A percentile compares a stretch with the other conserved stretches of the same genome.
Conservation (phyloP, 768 basidiomycete genomes). For the Pleurotus platypus region DNA sequence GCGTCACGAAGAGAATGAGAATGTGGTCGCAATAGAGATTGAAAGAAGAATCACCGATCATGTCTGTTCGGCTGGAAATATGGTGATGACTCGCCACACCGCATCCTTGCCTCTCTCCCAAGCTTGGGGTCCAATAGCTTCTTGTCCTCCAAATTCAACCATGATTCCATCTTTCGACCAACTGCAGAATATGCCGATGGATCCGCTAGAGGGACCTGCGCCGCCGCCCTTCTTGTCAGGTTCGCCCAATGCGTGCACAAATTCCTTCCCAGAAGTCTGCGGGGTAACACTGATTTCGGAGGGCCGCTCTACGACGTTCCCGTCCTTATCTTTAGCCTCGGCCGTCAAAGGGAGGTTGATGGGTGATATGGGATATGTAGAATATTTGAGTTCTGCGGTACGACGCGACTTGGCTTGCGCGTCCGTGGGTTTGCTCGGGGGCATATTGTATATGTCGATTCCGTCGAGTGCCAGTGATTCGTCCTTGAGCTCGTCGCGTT, state of each 20-base stretch:
- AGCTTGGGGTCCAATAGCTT: constrained; percentile 75
- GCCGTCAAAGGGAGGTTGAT: constrained; percentile 39
- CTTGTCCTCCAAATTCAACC: constrained; percentile 81
- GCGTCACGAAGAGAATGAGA: no score
- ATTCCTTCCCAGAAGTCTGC: constrained; percentile 69
- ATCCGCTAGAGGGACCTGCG: constrained; percentile 75
- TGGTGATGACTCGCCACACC: constrained; percentile 68
- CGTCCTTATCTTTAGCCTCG: constrained; percentile 31
- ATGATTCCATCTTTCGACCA: constrained; percentile 81
- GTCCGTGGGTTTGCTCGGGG: constrained; percentile 23
- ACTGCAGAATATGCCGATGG: constrained; percentile 92
- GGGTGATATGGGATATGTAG: constrained; percentile 54
- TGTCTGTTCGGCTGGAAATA: constrained; percentile 36
- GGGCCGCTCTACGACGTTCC: constrained; percentile 30
- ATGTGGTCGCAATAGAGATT: not conserved
- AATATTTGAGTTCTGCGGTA: constrained; percentile 50
- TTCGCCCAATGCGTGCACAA: constrained; percentile 76
- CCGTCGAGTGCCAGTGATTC: constrained; percentile 58
- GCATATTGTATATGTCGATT: constrained; percentile 80
- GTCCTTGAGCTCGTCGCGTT: constrained; percentile 44
- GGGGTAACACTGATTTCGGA: constrained; percentile 37
- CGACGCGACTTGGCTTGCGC: constrained; percentile 32
- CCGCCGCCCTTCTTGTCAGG: constrained; percentile 92
- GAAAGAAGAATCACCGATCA: not conserved
- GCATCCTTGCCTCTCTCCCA: constrained; percentile 88